Evolutionary conservation across 805 yeast genomes (phyloP).

Genomic region (Lachancea sp.): DNA sequence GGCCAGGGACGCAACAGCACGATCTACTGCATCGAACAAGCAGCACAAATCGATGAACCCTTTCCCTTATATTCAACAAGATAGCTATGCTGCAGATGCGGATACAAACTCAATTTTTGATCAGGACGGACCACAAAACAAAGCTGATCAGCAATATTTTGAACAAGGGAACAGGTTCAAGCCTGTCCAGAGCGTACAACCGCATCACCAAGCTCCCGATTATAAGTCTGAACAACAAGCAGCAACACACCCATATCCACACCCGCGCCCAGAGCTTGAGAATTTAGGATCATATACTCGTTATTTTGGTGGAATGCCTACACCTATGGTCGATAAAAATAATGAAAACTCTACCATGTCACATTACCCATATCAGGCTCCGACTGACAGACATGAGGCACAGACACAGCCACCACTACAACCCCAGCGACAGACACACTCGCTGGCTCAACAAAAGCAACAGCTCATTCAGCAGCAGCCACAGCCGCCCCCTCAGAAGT

Average conservation of each 20-base stretch:
- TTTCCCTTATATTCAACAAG: slow-evolving; percentile 24
- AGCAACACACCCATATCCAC: neutral
- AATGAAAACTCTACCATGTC: neutral
- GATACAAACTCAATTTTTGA: slow-evolving; percentile 1
- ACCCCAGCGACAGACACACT: neutral
- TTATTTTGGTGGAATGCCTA: slow-evolving; percentile 1
- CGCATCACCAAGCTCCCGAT: neutral
- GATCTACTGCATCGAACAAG: slow-evolving; percentile 12
- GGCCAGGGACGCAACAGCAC: slow-evolving; percentile 5
- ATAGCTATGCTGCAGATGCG: neutral
- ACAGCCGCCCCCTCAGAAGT: slow-evolving; percentile 4
- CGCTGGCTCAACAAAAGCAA: neutral
- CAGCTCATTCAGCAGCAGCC: slow-evolving; percentile 5
- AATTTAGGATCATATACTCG: neutral
- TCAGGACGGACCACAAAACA: neutral
- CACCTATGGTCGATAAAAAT: neutral
- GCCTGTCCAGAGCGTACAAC: neutral
- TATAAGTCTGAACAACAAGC: neutral
- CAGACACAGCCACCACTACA: slow-evolving; percentile 8
- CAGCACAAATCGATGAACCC: slow-evolving; percentile 33
- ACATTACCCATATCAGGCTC: slow-evolving; percentile 1
- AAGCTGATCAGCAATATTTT: slow-evolving; percentile 1
- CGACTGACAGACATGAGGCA: slow-evolving; percentile 6
- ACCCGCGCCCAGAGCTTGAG: neutral
- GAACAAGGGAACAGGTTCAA: neutral